These are phyloP conservation scores for Neonectria hederae DNA, from an alignment of 2,329 filamentous ascomycete species.

Conservation along the genomic window DNA sequence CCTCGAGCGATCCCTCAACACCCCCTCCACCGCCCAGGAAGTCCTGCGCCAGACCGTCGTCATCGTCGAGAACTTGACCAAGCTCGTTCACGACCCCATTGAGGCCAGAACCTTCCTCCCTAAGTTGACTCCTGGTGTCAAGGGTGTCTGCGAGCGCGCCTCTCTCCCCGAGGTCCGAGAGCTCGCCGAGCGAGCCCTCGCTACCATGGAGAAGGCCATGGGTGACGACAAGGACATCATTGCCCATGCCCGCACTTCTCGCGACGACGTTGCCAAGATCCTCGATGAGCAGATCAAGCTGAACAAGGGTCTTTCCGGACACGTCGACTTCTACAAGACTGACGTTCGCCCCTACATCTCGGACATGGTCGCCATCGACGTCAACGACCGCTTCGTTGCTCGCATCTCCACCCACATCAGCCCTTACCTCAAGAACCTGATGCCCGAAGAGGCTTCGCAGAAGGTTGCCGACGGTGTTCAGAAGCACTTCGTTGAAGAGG, in stretches of 20 bases:
- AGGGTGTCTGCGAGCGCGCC: constrained; percentile 85
- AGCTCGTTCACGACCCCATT: constrained; percentile 93
- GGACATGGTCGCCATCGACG: constrained; percentile 86
- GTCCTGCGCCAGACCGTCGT: constrained; percentile 95
- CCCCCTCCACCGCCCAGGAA: constrained; percentile 89
- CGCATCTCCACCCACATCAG: constrained; percentile 75
- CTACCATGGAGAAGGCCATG: constrained; percentile 95
- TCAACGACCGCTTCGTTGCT: constrained; percentile 81
- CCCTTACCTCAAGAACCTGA: constrained; percentile 79
- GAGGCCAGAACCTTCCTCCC: constrained; percentile 96
- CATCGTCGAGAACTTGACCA: constrained; percentile 97
- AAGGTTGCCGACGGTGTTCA: constrained; percentile 79
- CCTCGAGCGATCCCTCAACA: constrained; percentile 93
- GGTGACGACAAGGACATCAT: constrained; percentile 72
- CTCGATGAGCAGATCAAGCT: constrained; percentile 81
- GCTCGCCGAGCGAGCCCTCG: constrained; percentile 81
- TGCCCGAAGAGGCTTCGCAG: constrained; percentile 69
- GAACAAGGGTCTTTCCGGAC: constrained; percentile 68
- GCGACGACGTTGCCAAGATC: constrained; percentile 77
- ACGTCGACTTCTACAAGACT: constrained; percentile 68
- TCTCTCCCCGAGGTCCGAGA: constrained; percentile 95
- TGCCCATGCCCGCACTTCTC: constrained; percentile 73
- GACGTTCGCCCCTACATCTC: constrained; percentile 78
- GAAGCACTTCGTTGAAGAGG: constrained; percentile 81
- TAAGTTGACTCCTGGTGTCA: constrained; percentile 92